Evolutionary conservation across 1,284 basidiomycete genomes (phyloP).

Genomic region (Naganishia sp.): DNA sequence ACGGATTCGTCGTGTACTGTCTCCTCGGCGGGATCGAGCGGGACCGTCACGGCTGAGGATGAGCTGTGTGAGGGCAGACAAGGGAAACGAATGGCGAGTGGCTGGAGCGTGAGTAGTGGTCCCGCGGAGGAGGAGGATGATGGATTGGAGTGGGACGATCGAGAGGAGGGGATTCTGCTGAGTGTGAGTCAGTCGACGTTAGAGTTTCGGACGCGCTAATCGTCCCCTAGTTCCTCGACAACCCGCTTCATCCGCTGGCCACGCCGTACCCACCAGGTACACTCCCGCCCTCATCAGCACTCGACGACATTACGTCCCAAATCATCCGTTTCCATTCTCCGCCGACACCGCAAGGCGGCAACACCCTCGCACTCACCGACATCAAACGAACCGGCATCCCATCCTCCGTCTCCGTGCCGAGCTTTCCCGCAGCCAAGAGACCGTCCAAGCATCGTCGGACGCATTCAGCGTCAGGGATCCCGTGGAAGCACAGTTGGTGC

Average conservation of each 20-base stretch:
- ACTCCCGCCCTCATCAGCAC: constrained; percentile 44
- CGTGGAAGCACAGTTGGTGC: constrained; percentile 47
- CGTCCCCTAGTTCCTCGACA: constrained; percentile 41
- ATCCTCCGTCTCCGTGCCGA: constrained; percentile 29
- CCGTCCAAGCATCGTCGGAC: constrained; percentile 27
- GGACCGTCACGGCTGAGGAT: constrained; percentile 20
- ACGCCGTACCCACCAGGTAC: constrained; percentile 47
- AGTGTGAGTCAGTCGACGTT: constrained; percentile 38
- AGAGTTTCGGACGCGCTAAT: neutral
- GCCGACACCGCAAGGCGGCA: constrained; percentile 1
- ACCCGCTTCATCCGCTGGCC: constrained; percentile 45
- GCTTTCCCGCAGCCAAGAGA: neutral
- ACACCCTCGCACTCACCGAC: constrained; percentile 16
- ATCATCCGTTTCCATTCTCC: constrained; percentile 37
- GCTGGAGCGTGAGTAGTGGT: constrained; percentile 32
- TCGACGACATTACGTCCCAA: constrained; percentile 51
- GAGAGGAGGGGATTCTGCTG: constrained; percentile 45
- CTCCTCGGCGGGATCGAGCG: neutral
- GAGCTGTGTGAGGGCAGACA: constrained; percentile 6
- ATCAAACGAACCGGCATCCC: constrained; percentile 21
- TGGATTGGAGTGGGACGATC: constrained; percentile 44
- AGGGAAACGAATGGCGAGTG: constrained; percentile 2
- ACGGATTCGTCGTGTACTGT: neutral
- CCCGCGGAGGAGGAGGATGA: constrained; percentile 31
- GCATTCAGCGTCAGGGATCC: constrained; percentile 29